Base-by-base conservation (phyloP, 1,139 yeast genomes). In the Yamadazyma atmosphaerica region DNA sequence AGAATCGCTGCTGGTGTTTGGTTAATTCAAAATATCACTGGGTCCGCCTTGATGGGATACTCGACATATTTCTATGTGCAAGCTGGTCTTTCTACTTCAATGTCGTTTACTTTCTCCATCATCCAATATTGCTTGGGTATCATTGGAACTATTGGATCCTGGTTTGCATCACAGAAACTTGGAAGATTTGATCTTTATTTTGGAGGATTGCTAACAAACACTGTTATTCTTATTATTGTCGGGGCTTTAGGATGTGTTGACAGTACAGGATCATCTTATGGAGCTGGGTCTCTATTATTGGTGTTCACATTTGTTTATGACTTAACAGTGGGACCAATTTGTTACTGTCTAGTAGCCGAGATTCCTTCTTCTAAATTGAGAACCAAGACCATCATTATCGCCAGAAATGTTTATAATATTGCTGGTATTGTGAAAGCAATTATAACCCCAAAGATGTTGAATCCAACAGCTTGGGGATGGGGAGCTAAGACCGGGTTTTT, bases 401-500 rank as follows among this genome's bases (percentile, higher is more conserved):
- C 84, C 2, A 72, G 82, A 55, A 71, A 72, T 48, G 54, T 69
- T 32, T 75, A 75, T 58, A 67, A 68, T 47, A 30, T 71, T 34
- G 60, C 70, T 30, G 70, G 73, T 30, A 69, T 79, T 44, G 60
- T 74, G 30, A 64, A 54, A 51, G 50, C 73, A 14, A 61, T 77
- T 28, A 61, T 74, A 22, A 70, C 71, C 39, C 85, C 86, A 12
- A 74, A 77, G 52, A 73, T 80, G 82, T 65, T 81, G 54, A 79
- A 78, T 54, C 78, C 81, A 2, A 65, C 71, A 13, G 74, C 74
- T 9, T 77, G 80, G 68, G 68, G 77, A 49, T 68, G 80, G 79
- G 65, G 72, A 42, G 85, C 81, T 25, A 79, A 79, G 55, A 67
- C 80, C 14, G 84, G 79, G 2, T 76, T 77, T 52, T 68, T 80